These are phyloP conservation scores for Talaromyces sp. DNA, from an alignment of 2,329 filamentous ascomycete species.

Conservation along the genomic window DNA sequence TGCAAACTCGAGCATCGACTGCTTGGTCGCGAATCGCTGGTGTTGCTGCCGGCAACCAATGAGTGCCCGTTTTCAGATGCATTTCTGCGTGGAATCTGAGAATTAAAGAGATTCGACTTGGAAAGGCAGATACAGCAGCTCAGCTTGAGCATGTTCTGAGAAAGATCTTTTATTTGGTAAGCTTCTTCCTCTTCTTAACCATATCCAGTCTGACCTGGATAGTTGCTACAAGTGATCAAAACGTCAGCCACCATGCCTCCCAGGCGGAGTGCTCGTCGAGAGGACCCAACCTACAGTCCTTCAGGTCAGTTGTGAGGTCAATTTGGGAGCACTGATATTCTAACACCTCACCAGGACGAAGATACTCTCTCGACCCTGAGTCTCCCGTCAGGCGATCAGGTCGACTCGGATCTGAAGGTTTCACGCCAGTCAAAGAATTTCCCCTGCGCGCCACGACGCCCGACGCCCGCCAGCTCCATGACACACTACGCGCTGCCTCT, in stretches of 20 bases:
- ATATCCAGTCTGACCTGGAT: background rate
- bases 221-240: background rate
- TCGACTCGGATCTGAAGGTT: slow-evolving; percentile 2
- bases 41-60: background rate
- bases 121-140: background rate
- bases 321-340: background rate
- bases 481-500: slow-evolving; percentile 22
- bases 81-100: background rate
- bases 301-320: background rate
- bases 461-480: slow-evolving; percentile 11
- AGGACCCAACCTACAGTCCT: slow-evolving; percentile 9
- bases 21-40: background rate
- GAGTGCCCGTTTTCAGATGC: background rate
- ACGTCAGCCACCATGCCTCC: background rate
- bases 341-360: slow-evolving; percentile 8
- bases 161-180: background rate
- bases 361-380: slow-evolving; percentile 1
- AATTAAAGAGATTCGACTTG: too few species aligned
- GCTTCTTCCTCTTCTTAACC: background rate
- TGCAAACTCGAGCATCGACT: background rate
- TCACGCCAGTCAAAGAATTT: slow-evolving; percentile 1
- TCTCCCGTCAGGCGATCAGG: slow-evolving; percentile 10
- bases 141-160: background rate
- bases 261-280: background rate
- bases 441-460: slow-evolving; percentile 7